phyloP scores from a whole-genome alignment of 2,329 filamentous ascomycete species.

The Colletotrichum tropicale region DNA sequence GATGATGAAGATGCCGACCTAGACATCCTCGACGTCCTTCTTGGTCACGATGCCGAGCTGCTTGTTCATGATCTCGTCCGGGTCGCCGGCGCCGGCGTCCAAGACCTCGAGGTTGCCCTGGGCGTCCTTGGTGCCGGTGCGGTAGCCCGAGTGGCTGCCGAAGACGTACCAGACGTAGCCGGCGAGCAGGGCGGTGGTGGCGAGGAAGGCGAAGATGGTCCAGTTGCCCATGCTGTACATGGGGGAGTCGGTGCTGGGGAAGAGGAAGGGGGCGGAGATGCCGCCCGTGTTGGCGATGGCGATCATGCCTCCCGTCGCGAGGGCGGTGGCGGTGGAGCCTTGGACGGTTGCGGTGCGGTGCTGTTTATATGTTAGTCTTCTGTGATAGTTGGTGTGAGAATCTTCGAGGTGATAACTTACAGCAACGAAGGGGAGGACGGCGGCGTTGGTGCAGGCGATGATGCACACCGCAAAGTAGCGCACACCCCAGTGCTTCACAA shows the following conservation, averaged over 20 bases:
- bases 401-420: slow-evolving; percentile 22
- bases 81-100: slow-evolving; percentile 22
- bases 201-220: slow-evolving; percentile 35
- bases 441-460: slow-evolving; percentile 36
- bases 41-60: slow-evolving; percentile 19
- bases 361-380: slow-evolving; percentile 5
- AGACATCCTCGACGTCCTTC: slow-evolving; percentile 21
- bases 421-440: slow-evolving; percentile 35
- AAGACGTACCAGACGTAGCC: slow-evolving; percentile 34
- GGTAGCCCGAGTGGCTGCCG: slow-evolving; percentile 33
- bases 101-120: slow-evolving; percentile 25
- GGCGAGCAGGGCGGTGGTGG: slow-evolving; percentile 27
- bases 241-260: slow-evolving; percentile 30
- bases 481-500: slow-evolving; percentile 31
- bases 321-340: slow-evolving; percentile 34
- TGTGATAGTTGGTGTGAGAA: background rate
- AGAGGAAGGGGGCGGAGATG: slow-evolving; percentile 37
- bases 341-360: slow-evolving; percentile 36
- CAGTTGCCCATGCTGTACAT: slow-evolving; percentile 39
- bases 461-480: slow-evolving; percentile 35
- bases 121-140: slow-evolving; percentile 26
- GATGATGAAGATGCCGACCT: background rate
- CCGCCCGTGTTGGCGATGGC: slow-evolving; percentile 37
- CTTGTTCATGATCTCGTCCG: slow-evolving; percentile 26
- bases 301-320: slow-evolving; percentile 38